Base-by-base conservation (phyloP, 148 eudicot species). In the Persicaria tinctoria region DNA sequence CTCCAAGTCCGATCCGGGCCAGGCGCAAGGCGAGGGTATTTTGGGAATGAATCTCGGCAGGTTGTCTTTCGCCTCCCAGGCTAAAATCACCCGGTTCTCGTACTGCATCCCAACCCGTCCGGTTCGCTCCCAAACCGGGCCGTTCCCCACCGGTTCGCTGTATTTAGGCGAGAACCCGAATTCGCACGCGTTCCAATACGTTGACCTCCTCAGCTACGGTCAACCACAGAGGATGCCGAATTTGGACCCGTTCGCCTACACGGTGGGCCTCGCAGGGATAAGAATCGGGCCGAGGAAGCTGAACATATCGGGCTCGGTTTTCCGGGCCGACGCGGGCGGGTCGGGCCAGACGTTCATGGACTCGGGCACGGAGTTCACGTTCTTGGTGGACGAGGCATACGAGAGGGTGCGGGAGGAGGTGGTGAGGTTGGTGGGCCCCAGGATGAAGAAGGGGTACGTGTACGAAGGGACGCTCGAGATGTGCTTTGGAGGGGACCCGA, bases 361-460 rank as follows among this genome's bases (percentile, higher is more conserved):
- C 6, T 66, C 70, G 48, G 70, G 70, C 70, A 66, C 70, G 8
- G 70, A 66, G 70, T 66, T 4, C 47, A 66, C 70, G 4, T 66
- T 66, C 17, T 16, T 66, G 18, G 70, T 66, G 47, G 70, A 66
- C n/a, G 70, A 66, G 17, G 70, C 70, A 48, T 66, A 66, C 14
- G 14, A 44, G 13, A 66, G 44, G 6, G 70, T 66, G 70, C 41
- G 70, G 48, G 47, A 41, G 48, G 70, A 66, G 70, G 4, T 66
- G 0, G 70, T 32, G 70, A 66, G 70, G 17, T 1, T 66, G 18
- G 70, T 41, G 48, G 70, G 70, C 18, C 9, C 70, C 70, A 66
- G 20, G 70, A 66, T 66, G 70, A 66, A 66, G 70, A 66, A 66
- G 17, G 70, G 47, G 5, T 66, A 66, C 70, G 70, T 66, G 48